Evolutionary conservation across 2,329 filamentous ascomycete species (phyloP), one percentile per base, ranked within the genome.

Genomic region (Cordyceps cateniannulata): DNA sequence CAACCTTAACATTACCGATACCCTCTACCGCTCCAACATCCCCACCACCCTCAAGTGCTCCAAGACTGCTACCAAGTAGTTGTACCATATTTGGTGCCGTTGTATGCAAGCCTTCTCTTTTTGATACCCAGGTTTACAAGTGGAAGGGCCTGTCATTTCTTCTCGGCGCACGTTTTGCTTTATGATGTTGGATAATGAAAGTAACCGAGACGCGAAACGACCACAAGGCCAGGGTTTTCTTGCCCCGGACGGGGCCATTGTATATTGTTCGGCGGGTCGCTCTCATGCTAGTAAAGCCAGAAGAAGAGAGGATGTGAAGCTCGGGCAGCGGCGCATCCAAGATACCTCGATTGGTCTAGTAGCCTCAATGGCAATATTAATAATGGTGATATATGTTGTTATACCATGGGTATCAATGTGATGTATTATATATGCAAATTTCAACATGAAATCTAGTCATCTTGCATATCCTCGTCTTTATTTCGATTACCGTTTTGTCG

Each of bases 1-100:
- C 53, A 68, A 77, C 27, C 77, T 88, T 63, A 73, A 85, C 65
- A 76, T 85, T 50, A 76, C 74, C 42, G 65, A 70, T 16, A 78
- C 80, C 10, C 68, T 84, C n/a, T n/a, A 27, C 24, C 24, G 35
- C 48, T 58, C 53, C 47, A 12, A 52, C 27, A n/a, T 58, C n/a
- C 53, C 48, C 42, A 53, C 40, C 18, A 20, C 35, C 5, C 49
- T 54, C 29, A 49, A 9, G 29, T 59, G 61, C 50, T 7, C 5
- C 27, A 27, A 25, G 9, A 51, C 20, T 9, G 22, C 40, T 20
- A 29, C 35, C n/a, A 24, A 51, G 14, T 54, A 48, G n/a, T 18
- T 29, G 5, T 51, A n/a, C 24, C 44, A 9, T 47, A 22, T 47
- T 24, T 24, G 44, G 22, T 20, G 42, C n/a, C 42, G 18, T 24